Percentiles rank a stretch among this genome's conserved stretches.
phyloP scores from a whole-genome alignment of 1,284 basidiomycete species.

The Ganoderma lingzhi region DNA sequence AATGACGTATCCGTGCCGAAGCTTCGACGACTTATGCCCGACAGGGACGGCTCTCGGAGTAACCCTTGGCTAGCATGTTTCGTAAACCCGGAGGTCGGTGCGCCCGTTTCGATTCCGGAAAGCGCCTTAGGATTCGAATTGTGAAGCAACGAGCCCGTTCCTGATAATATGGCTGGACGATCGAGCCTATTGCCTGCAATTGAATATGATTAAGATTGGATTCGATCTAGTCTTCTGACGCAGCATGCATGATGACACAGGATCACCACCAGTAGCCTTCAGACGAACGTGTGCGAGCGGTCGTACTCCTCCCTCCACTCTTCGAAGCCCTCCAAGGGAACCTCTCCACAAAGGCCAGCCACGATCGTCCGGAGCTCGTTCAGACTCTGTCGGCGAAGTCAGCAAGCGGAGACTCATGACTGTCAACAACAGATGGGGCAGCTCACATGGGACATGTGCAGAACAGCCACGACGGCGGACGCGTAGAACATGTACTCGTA shows the following conservation, averaged over 20 bases:
- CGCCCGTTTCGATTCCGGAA: too few relatives aligned
- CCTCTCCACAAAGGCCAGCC: slow-evolving; percentile 54
- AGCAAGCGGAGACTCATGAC: slow-evolving; percentile 3
- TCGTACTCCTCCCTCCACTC: slow-evolving; percentile 47
- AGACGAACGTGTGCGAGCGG: slow-evolving; percentile 29
- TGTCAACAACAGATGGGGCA: background rate
- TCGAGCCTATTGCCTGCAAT: background rate
- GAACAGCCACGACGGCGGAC: slow-evolving; percentile 52
- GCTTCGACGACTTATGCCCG: background rate
- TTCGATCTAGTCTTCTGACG: background rate
- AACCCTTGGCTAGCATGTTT: too few relatives aligned
- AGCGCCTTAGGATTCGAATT: too few relatives aligned
- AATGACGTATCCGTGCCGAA: background rate
- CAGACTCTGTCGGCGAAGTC: slow-evolving; percentile 43
- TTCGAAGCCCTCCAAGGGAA: slow-evolving; percentile 53
- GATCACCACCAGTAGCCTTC: background rate
- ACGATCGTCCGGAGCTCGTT: slow-evolving; percentile 53
- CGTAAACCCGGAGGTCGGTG: too few relatives aligned
- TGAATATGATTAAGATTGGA: background rate
- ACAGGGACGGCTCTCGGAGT: background rate
- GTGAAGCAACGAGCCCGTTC: too few relatives aligned
- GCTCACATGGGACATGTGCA: slow-evolving; percentile 52
- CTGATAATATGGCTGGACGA: too few relatives aligned
- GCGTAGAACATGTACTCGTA: slow-evolving; percentile 57
- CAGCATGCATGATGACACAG: background rate